Evolutionary conservation across 225 moss, liverwort and hornwort species (phyloP), one percentile per base, ranked within the genome.

Genomic region (Sphagnum contortum): DNA sequence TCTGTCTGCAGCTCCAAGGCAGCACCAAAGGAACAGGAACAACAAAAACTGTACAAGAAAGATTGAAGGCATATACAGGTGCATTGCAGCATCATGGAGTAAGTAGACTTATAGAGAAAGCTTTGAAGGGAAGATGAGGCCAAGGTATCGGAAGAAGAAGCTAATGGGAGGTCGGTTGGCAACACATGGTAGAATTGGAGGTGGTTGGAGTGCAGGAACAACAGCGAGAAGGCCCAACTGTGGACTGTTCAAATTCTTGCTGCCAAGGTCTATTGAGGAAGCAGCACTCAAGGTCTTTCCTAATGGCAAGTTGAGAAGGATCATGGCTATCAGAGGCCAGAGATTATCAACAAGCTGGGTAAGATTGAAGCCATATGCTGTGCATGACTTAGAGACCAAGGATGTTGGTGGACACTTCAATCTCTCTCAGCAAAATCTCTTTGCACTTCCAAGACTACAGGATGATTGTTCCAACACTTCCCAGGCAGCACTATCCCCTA

Each of bases 401-500:
- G 49, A 50, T n/a, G 29, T 11, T 61, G 46, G 49, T 8, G 14
- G 49, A 63, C 29, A 11, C 50, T 48, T 14, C 6, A 63, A n/a
- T 3, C 47, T 63, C 13, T 49, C 50, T 4, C 63, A 63, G 49
- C 63, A 63, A 46, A 14, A 48, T 11, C 0, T 49, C 3, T 14
- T 63, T 63, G 63, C 63, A 12, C 9, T n/a, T 4, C 3, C 63
- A 1, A 4, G 63, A 48, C 5, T 46, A n/a, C 46, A 13, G 48
- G 63, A 63, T 3, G 48, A 1, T n/a, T 48, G 63, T 63, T 11
- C 48, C 12, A 12, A 12, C 46, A 49, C 5, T n/a, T 12, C n/a
- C 46, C 46, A 45, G 7, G 49, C 63, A 12, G 63, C 63, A 48
- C 63, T 63, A 14, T 63, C 63, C 11, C 63, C 63, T 48, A 45